phyloP scores from a whole-genome alignment of 768 basidiomycete genomes.

The Trametes maxima region DNA sequence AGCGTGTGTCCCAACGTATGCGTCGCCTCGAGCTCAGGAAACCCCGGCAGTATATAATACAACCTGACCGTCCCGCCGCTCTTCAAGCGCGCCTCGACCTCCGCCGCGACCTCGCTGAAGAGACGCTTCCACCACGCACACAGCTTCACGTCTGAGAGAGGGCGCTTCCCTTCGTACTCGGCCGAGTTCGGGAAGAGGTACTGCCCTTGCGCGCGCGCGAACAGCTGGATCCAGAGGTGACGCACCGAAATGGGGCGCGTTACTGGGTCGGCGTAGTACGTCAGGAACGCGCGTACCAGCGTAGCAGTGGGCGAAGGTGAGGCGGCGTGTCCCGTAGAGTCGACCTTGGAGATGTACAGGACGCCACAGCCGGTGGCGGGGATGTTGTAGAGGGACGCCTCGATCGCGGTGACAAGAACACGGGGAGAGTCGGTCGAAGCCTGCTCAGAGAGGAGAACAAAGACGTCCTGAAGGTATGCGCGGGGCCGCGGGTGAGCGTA shows the following conservation, averaged over 20 bases:
- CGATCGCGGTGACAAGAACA: conserved; percentile 77
- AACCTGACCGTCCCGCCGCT: conserved; percentile 38
- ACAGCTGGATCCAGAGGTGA: conserved; percentile 81
- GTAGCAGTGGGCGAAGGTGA: conserved; percentile 67
- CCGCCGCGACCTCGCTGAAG: conserved; percentile 56
- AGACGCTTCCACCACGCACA: conserved; percentile 94
- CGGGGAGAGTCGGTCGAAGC: conserved; percentile 48
- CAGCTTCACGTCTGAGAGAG: conserved; percentile 75
- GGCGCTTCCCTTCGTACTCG: conserved; percentile 67
- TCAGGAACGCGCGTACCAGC: conserved; percentile 68
- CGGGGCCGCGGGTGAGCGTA: conserved; percentile 70
- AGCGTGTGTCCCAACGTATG: conserved; percentile 51
- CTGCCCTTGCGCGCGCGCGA: conserved; percentile 87
- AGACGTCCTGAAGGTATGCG: conserved; percentile 72
- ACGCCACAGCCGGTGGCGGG: conserved; percentile 70
- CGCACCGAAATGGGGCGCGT: conserved; percentile 60
- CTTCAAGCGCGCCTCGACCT: conserved; percentile 36
- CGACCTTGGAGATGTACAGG: conserved; percentile 92
- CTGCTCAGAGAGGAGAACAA: conserved; percentile 75
- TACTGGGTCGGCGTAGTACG: conserved; percentile 61
- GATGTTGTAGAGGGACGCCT: conserved; percentile 74
- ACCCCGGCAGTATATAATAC: conserved; percentile 74
- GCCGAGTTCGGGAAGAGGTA: conserved; percentile 93
- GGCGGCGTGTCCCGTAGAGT: conserved; percentile 80
- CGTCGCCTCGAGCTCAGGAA: conserved; percentile 64